phyloP scores from a whole-genome alignment of 2,329 filamentous ascomycete species.

The Falciphora oryzae region DNA sequence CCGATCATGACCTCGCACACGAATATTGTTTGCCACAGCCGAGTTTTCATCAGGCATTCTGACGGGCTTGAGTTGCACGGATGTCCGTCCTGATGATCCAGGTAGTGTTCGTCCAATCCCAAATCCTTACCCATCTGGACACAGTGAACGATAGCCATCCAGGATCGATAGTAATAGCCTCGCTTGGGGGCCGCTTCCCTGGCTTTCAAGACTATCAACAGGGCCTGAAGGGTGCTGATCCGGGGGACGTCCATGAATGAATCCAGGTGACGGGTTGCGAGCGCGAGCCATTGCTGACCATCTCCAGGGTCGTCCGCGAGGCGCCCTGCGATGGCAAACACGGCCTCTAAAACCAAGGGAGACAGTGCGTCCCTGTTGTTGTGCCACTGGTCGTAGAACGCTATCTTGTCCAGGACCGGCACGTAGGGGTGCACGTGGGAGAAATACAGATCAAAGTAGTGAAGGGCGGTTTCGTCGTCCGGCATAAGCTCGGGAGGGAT shows the following conservation, averaged over 20 bases:
- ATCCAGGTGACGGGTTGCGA: slow-evolving; percentile 83
- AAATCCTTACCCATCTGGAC: slow-evolving; percentile 92
- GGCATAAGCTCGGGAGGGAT: slow-evolving; percentile 95
- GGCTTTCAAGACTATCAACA: slow-evolving; percentile 83
- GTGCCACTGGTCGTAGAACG: slow-evolving; percentile 88
- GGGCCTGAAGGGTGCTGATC: slow-evolving; percentile 84
- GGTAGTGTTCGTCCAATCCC: slow-evolving; percentile 79
- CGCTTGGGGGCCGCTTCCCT: slow-evolving; percentile 86
- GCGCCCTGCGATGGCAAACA: slow-evolving; percentile 84
- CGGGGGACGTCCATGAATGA: slow-evolving; percentile 90
- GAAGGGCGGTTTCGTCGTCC: slow-evolving; percentile 70
- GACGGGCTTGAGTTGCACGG: slow-evolving; percentile 61
- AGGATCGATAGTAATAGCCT: slow-evolving; percentile 94
- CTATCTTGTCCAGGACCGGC: slow-evolving; percentile 75
- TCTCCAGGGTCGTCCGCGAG: slow-evolving; percentile 78
- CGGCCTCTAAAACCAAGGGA: slow-evolving; percentile 78
- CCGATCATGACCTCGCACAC: slow-evolving; percentile 89
- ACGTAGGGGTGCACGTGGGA: slow-evolving; percentile 86
- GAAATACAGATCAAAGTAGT: slow-evolving; percentile 90
- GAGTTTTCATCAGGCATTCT: slow-evolving; percentile 78
- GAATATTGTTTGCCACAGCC: slow-evolving; percentile 86
- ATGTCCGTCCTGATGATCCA: slow-evolving; percentile 67
- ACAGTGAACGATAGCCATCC: slow-evolving; percentile 91
- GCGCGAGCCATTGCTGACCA: slow-evolving; percentile 86
- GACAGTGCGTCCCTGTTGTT: slow-evolving; percentile 78